Percentiles rank a stretch among this genome's conserved stretches.
Evolutionary conservation across 2,329 filamentous ascomycete genomes (phyloP).

Genomic region (Monosporascus sp.): DNA sequence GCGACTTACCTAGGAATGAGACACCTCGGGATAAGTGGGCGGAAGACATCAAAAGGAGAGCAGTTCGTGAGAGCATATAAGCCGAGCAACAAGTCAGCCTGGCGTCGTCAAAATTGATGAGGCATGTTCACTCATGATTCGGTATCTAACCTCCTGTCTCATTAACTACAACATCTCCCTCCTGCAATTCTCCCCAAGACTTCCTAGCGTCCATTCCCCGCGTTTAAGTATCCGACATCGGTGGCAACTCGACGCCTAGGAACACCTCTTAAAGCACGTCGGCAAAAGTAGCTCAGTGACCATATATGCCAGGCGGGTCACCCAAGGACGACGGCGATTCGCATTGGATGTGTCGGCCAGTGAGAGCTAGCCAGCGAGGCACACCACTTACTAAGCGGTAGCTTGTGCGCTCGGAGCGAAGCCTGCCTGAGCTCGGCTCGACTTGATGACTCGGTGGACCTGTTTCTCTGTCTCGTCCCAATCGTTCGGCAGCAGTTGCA

Average conservation of each 20-base stretch:
- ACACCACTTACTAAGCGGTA: constrained; percentile 6
- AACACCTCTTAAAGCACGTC: not conserved
- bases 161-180: constrained; percentile 14
- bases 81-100: not conserved
- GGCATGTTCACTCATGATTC: constrained; percentile 7
- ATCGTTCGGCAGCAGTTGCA: constrained; percentile 76
- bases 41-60: too few species aligned
- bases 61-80: not conserved
- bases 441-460: constrained; percentile 78
- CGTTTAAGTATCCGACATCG: not conserved
- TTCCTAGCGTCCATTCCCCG: not conserved
- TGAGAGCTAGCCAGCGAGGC: not conserved
- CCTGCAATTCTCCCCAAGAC: constrained; percentile 2
- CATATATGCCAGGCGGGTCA: not conserved
- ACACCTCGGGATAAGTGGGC: too few species aligned
- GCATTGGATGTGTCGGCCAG: not conserved
- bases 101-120: not conserved
- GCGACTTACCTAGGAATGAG: too few species aligned
- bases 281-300: not conserved
- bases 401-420: constrained; percentile 36
- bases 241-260: not conserved
- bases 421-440: constrained; percentile 52
- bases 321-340: not conserved
- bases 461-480: constrained; percentile 86
- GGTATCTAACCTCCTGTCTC: constrained; percentile 18